A percentile compares a stretch with the other conserved stretches of the same genome.
These are phyloP conservation scores for Paulownia fortunei DNA, from an alignment of 257 asterid genomes.

Conservation along the genomic window DNA sequence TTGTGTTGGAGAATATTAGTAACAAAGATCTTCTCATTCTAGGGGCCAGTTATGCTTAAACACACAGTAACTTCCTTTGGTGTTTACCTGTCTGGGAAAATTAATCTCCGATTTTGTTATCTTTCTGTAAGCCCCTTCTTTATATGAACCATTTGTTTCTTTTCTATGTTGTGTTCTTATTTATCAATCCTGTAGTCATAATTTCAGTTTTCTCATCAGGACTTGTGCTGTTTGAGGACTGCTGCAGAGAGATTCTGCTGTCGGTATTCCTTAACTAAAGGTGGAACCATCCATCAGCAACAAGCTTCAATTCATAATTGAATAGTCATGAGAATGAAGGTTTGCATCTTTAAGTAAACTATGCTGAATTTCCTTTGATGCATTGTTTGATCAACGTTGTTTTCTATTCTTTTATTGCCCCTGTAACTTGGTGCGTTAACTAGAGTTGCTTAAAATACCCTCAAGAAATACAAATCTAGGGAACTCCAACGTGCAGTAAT, in stretches of 20 bases:
- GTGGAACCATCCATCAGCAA: constrained; percentile 13
- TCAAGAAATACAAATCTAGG: background rate
- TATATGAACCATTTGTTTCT: background rate
- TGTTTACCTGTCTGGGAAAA: background rate
- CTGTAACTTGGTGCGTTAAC: background rate
- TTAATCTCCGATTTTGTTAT: background rate
- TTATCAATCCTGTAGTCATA: background rate
- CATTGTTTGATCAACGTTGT: background rate
- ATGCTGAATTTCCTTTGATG: constrained; percentile 12
- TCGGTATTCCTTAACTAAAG: background rate
- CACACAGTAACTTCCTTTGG: no score
- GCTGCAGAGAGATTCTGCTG: constrained; percentile 17
- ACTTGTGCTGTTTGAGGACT: constrained; percentile 23
- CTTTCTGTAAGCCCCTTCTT: background rate
- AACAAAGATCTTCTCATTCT: no score
- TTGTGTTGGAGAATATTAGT: no score
- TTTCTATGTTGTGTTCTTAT: background rate
- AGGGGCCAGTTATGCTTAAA: no score
- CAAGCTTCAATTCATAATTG: constrained; percentile 30
- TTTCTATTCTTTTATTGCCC: background rate
- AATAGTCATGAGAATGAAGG: constrained; percentile 53
- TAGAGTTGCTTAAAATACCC: constrained; percentile 2
- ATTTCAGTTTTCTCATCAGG: constrained; percentile 39
- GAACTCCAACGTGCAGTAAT: background rate
- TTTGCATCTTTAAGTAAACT: constrained; percentile 29